Conservation (phyloP, 768 basidiomycete genomes). For the Fistulinella prunicolor region DNA sequence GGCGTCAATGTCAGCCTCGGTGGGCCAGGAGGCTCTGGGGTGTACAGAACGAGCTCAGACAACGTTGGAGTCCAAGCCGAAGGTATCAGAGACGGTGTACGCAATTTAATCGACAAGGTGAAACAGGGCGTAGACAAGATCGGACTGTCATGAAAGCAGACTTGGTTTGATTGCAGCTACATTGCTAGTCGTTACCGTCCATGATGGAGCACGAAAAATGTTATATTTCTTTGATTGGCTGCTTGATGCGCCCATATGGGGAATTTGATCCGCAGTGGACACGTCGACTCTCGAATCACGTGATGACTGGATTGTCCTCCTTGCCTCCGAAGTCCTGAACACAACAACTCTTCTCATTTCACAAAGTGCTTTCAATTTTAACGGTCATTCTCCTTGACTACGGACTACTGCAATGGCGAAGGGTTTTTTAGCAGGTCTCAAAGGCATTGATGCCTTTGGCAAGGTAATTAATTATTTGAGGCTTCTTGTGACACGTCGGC, state of each 20-base stretch:
- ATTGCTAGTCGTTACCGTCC: too few relatives aligned
- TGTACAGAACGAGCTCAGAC: slow-evolving; percentile 80
- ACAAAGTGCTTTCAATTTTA: slow-evolving; percentile 8
- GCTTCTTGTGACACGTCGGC: slow-evolving; percentile 7
- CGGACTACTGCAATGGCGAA: slow-evolving; percentile 59
- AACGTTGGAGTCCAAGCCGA: slow-evolving; percentile 76
- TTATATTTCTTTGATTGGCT: too few relatives aligned
- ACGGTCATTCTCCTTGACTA: slow-evolving; percentile 17
- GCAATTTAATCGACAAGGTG: slow-evolving; percentile 84
- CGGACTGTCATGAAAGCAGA: slow-evolving; percentile 26
- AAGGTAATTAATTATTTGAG: slow-evolving; percentile 59
- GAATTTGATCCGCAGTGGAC: too few relatives aligned
- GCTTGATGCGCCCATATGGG: too few relatives aligned
- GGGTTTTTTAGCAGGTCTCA: slow-evolving; percentile 71
- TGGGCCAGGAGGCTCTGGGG: slow-evolving; percentile 76
- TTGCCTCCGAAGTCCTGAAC: too few relatives aligned
- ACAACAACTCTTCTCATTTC: slow-evolving; percentile 2
- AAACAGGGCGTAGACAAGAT: slow-evolving; percentile 77
- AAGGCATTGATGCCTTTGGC: slow-evolving; percentile 97
- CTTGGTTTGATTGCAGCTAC: too few relatives aligned
- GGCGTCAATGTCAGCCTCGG: slow-evolving; percentile 93
- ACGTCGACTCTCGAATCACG: slow-evolving; percentile 28
- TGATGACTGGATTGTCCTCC: slow-evolving; percentile 13
- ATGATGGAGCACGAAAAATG: too few relatives aligned
- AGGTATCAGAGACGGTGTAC: slow-evolving; percentile 85